Evolutionary conservation across 2,329 filamentous ascomycete genomes (phyloP).

Genomic region (Colletotrichum coccodes): DNA sequence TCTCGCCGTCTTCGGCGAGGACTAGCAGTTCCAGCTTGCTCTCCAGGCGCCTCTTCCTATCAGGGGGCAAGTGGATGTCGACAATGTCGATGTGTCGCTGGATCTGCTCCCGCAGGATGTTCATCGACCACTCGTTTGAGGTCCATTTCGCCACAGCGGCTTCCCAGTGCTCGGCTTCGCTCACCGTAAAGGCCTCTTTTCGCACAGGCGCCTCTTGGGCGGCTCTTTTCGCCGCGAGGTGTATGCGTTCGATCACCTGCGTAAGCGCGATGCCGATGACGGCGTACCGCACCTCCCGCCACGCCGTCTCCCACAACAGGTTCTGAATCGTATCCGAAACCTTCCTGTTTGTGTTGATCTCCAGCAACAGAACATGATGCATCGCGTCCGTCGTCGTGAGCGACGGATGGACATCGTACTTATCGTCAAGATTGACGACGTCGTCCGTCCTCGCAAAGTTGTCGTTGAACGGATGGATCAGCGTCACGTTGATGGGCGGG

Average conservation of each 20-base stretch:
- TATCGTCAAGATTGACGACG: slow-evolving; percentile 39
- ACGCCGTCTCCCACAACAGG: slow-evolving; percentile 41
- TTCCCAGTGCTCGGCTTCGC: slow-evolving; percentile 27
- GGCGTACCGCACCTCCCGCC: slow-evolving; percentile 40
- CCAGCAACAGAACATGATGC: slow-evolving; percentile 40
- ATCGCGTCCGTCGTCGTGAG: slow-evolving; percentile 41
- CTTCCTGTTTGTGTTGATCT: slow-evolving; percentile 33
- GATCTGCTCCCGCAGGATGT: slow-evolving; percentile 38
- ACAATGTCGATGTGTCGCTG: slow-evolving; percentile 39
- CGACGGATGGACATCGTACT: slow-evolving; percentile 41
- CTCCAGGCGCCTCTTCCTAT: slow-evolving; percentile 30
- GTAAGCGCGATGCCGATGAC: slow-evolving; percentile 38
- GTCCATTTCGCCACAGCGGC: slow-evolving; percentile 34
- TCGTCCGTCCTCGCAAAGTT: slow-evolving; percentile 35
- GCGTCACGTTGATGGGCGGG: slow-evolving; percentile 38
- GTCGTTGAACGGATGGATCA: slow-evolving; percentile 40
- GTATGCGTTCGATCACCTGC: slow-evolving; percentile 32
- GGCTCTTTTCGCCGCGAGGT: slow-evolving; percentile 4
- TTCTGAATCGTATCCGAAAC: slow-evolving; percentile 37
- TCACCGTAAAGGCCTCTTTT: neutral
- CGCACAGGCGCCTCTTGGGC: neutral
- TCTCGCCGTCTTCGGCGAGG: slow-evolving; percentile 28
- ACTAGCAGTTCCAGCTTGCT: slow-evolving; percentile 28
- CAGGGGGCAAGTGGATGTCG: slow-evolving; percentile 35
- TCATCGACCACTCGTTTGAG: slow-evolving; percentile 33